Conservation (phyloP, 331 rosid genomes). For the Malus hybrid region DNA sequence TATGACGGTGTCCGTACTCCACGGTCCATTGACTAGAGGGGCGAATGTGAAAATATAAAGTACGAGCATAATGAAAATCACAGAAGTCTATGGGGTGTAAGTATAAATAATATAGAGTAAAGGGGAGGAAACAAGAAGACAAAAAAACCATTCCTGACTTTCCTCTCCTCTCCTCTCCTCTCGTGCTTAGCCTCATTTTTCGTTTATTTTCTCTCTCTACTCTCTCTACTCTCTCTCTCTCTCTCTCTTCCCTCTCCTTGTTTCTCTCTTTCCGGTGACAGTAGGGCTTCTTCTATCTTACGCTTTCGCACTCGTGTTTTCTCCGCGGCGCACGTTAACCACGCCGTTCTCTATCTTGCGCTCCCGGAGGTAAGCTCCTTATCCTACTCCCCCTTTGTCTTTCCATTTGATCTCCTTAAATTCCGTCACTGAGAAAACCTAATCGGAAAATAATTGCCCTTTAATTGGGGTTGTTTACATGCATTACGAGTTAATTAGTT, state of each 20-base stretch:
- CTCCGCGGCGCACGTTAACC: slow-evolving; percentile 29
- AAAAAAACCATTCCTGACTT: slow-evolving; percentile 1
- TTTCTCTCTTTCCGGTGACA: slow-evolving; percentile 18
- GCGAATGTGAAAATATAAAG: background rate
- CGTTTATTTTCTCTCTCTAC: background rate
- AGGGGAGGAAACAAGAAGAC: slow-evolving; percentile 4
- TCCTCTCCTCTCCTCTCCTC: slow-evolving; percentile 4
- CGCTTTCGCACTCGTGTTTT: slow-evolving; percentile 12
- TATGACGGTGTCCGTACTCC: background rate
- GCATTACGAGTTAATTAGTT: background rate
- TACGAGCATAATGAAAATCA: background rate
- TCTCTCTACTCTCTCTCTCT: background rate
- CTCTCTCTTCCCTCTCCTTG: background rate
- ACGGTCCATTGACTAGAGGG: background rate
- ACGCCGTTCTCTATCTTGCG: slow-evolving; percentile 32
- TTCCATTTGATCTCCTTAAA: background rate
- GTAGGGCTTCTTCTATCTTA: slow-evolving; percentile 46
- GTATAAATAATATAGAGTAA: background rate
- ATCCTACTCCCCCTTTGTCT: background rate
- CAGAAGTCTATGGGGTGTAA: background rate
- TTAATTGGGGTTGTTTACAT: background rate
- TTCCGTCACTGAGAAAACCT: slow-evolving; percentile 31
- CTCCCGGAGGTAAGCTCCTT: slow-evolving; percentile 25
- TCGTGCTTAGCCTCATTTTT: slow-evolving; percentile 10
- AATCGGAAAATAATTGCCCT: background rate